Base-by-base conservation (phyloP, 306 rosid species). In the Adenanthera pavonina region DNA sequence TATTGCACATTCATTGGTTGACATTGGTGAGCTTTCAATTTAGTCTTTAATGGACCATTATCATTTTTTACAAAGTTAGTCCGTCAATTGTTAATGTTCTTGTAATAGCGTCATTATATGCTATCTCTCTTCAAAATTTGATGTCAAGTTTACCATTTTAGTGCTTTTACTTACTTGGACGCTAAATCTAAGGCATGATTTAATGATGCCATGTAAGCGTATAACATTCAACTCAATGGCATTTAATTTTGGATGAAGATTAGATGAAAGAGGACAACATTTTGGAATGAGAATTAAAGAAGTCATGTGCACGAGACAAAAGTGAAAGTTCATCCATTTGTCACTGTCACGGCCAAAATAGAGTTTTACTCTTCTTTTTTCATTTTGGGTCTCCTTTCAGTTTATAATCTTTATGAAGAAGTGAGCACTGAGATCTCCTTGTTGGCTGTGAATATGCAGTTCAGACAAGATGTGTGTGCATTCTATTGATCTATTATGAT, bases 21-120 rank as follows among this genome's bases (percentile, higher is more conserved):
- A 68, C 17, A 38, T 68, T 68, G 73, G 35, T 68, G 52, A 25
- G 56, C 12, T 69, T 69, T 69, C 52, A 68, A 41, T 68, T 68
- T 68, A n/a, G 34, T 61, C 41, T 33, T 5, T 61, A n/a, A 61
- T 61, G 30, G 13, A 19, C 43, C 53, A 9, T 6, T 68, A 43
- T 44, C 67, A 25, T 25, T 25, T 25, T 43, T 43, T 41, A 0
- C 4, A 1, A 25, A 19, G 12, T 17, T 68, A 4, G 16, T 11
- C 35, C 4, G 5, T 68, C 36, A 19, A 1, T 68, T 20, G 13
- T 35, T 5, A 10, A 5, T 14, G 14, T 35, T 2, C 68, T 33
- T 13, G 70, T 3, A 8, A 35, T 35, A 0, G 8, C 5, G 12
- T 14, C 41, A 8, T 13, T 14, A 1, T 17, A 36, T 65, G 25